These are phyloP conservation scores for Trypanosoma rangeli DNA, from an alignment of 208 protist species.

Conservation along the genomic window DNA sequence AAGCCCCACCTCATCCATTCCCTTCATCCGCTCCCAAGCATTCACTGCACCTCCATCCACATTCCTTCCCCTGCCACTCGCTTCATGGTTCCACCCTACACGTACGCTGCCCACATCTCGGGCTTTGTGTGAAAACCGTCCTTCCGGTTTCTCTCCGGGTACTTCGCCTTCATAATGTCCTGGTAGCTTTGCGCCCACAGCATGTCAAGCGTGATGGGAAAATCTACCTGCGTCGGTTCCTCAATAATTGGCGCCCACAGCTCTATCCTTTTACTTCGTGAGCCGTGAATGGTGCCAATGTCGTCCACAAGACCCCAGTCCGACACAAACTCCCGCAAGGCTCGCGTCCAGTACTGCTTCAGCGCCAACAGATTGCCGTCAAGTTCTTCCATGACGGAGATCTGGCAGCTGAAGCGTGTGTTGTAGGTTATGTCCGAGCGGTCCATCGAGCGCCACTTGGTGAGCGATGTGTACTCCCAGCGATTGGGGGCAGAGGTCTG, in stretches of 20 bases:
- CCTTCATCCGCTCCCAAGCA: neutral
- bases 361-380: conserved; percentile 86
- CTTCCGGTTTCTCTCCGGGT: conserved; percentile 78
- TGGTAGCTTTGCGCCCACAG: conserved; percentile 87
- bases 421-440: conserved; percentile 86
- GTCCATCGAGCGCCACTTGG: conserved; percentile 72
- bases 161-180: conserved; percentile 84
- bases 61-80: neutral
- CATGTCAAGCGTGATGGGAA: conserved; percentile 90
- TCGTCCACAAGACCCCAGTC: conserved; percentile 85
- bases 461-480: conserved; percentile 89
- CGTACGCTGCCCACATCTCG: conserved; percentile 79
- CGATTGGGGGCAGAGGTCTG: conserved; percentile 80
- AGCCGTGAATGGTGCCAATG: conserved; percentile 53
- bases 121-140: conserved; percentile 88
- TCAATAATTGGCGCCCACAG: conserved; percentile 89
- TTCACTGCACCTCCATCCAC: neutral
- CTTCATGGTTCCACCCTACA: conserved; percentile 30
- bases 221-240: conserved; percentile 84
- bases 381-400: conserved; percentile 80
- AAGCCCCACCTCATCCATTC: too few relatives aligned
- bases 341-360: conserved; percentile 84
- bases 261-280: conserved; percentile 84
- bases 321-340: conserved; percentile 74
- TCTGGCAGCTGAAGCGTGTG: conserved; percentile 90